Percentiles rank a stretch among this genome's conserved stretches.
These are phyloP conservation scores for Hyaloperonospora brassicae DNA, from an alignment of 352 stramenopile species.

Conservation along the genomic window DNA sequence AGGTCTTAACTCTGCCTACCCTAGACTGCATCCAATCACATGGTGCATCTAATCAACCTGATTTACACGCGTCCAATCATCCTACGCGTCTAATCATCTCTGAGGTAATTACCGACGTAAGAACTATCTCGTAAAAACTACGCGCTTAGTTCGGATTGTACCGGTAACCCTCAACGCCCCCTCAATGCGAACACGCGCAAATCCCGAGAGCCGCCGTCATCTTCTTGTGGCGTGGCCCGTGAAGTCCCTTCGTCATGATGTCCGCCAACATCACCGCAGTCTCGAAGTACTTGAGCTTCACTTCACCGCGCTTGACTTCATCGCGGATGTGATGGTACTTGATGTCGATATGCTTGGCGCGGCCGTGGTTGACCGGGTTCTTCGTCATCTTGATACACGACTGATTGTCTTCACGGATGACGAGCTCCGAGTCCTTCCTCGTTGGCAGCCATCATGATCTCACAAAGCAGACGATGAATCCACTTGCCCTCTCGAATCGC, in stretches of 20 bases:
- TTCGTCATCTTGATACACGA: background rate
- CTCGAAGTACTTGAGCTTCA: constrained; percentile 1
- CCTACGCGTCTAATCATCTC: no score
- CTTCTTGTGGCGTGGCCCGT: background rate
- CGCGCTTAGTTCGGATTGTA: no score
- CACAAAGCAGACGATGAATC: constrained; percentile 3
- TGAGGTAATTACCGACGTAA: no score
- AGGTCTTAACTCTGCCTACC: no score
- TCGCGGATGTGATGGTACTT: background rate
- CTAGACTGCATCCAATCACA: no score
- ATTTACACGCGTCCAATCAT: no score
- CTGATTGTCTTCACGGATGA: constrained; percentile 5
- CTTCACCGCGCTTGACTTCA: background rate
- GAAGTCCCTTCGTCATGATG: background rate
- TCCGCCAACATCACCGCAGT: background rate
- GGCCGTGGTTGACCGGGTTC: background rate
- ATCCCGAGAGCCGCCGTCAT: background rate
- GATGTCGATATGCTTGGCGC: background rate
- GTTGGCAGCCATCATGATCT: background rate
- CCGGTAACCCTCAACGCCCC: background rate
- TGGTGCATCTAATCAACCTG: no score
- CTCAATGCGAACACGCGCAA: constrained; percentile 3
- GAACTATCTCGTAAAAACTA: no score
- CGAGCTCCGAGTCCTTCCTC: constrained; percentile 2
- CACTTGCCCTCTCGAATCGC: constrained; percentile 2